Base-by-base conservation (phyloP, 257 asterid genomes). In the Capsicum baccatum region DNA sequence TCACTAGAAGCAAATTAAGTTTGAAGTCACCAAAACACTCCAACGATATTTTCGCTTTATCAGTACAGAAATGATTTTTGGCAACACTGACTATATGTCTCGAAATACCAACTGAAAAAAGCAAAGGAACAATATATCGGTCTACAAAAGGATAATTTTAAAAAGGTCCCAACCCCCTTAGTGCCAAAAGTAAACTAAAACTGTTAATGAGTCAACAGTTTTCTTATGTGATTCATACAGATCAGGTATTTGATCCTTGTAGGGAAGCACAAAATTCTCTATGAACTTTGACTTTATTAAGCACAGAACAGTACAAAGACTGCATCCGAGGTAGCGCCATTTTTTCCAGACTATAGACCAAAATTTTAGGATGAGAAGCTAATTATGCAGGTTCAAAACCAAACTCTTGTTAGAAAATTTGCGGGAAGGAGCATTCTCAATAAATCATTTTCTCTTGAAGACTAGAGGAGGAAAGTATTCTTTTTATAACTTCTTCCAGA, bases 171-270 rank as follows among this genome's bases (percentile, higher is more conserved):
- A 39, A 15, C 79, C 16, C 54, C 54, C 54, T 69, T 69, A 69
- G 55, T 39, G 79, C 74, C 55, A 69, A 69, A 39, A 39, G 26
- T 69, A 42, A 69, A 69, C 7, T 69, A 39, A 69, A 69, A 67
- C 74, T 35, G 9, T 67, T 17, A 69, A 69, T 35, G 35, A 70
- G 37, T 9, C 67, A 60, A 60, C 67, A 8, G 2, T 33, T 55
- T 37, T 63, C 8, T 66, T 62, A 55, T 84, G 82, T 1, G 81
- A 70, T 21, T 80, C 73, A 60, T 71, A 73, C 35, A 70, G n/a
- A 21, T 71, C 85, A 52, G 83, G 80, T 33, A 86, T 55, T 59
- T 62, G 52, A 80, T 80, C 85, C 70, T 71, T 71, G 83, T 63
- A 81, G 8, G 70, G 85, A 19, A 81, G 79, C 73, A 86, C 60